These are phyloP conservation scores for Didymella lethalis DNA, from an alignment of 2,329 filamentous ascomycete genomes.

Conservation along the genomic window DNA sequence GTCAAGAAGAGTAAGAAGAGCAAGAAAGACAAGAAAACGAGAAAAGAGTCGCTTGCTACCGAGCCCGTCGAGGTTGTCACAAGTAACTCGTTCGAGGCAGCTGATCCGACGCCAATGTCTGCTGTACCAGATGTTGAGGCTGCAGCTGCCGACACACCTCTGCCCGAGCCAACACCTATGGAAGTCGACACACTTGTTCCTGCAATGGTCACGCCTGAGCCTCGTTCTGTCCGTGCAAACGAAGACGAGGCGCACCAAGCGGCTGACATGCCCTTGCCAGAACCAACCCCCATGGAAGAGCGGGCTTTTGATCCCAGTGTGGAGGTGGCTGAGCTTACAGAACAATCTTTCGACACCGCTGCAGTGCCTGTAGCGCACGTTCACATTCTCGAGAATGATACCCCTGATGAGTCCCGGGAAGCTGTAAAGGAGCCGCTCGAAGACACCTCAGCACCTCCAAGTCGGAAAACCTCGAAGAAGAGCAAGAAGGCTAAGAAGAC, in stretches of 20 bases:
- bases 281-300: conserved; percentile 1
- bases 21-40: conserved; percentile 45
- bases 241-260: background rate
- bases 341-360: background rate
- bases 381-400: background rate
- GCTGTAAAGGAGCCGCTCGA: background rate
- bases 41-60: conserved; percentile 24
- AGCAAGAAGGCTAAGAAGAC: conserved; percentile 45
- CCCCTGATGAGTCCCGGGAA: background rate
- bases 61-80: conserved; percentile 19
- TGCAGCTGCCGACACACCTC: background rate
- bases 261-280: background rate
- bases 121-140: background rate
- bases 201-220: background rate
- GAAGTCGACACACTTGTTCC: background rate
- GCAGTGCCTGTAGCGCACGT: background rate
- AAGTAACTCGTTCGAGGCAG: background rate
- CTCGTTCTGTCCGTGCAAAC: background rate
- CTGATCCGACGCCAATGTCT: conserved; percentile 11
- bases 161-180: conserved; percentile 10
- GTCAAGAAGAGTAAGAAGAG: conserved; percentile 38
- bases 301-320: background rate
- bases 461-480: conserved; percentile 42
- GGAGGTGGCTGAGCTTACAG: background rate
- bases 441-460: conserved; percentile 18